These are phyloP conservation scores for Dittrichia graveolens DNA, from an alignment of 129 eudicot genomes.

Conservation along the genomic window DNA sequence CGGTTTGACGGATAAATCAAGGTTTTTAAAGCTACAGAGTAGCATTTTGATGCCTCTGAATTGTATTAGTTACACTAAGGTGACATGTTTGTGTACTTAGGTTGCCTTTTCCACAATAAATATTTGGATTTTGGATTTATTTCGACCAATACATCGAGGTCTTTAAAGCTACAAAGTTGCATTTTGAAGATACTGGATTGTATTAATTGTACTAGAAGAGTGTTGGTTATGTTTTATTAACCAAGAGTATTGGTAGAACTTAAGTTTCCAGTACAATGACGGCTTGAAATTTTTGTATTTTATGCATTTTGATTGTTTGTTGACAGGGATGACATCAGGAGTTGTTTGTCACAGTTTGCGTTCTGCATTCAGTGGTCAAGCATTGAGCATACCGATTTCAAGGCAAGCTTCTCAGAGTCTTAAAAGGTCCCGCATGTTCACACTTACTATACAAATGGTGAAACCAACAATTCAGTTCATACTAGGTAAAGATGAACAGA, in stretches of 20 bases:
- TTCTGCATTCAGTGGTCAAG: constrained; percentile 68
- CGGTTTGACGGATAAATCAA: neutral
- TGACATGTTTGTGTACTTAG: no score
- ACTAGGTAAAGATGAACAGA: constrained; percentile 91
- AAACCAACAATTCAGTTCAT: constrained; percentile 90
- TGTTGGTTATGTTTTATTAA: neutral
- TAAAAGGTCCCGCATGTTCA: constrained; percentile 35
- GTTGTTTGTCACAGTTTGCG: constrained; percentile 45
- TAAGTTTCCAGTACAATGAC: neutral
- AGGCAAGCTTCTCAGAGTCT: constrained; percentile 22
- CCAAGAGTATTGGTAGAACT: neutral
- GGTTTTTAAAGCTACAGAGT: neutral
- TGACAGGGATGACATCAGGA: constrained; percentile 49
- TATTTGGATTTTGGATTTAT: no score
- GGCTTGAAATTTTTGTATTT: neutral
- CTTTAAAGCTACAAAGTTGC: neutral
- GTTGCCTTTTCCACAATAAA: no score
- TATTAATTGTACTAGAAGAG: no score
- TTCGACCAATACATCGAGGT: no score
- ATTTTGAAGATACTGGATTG: neutral
- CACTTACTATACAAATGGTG: constrained; percentile 56
- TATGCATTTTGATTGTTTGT: constrained; percentile 11
- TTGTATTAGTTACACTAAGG: neutral
- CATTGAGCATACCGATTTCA: constrained; percentile 38
- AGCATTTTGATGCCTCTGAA: neutral